A percentile compares a stretch with the other conserved stretches of the same genome.
Conservation (phyloP, 208 protist species). For the Crithidia bombi region DNA sequence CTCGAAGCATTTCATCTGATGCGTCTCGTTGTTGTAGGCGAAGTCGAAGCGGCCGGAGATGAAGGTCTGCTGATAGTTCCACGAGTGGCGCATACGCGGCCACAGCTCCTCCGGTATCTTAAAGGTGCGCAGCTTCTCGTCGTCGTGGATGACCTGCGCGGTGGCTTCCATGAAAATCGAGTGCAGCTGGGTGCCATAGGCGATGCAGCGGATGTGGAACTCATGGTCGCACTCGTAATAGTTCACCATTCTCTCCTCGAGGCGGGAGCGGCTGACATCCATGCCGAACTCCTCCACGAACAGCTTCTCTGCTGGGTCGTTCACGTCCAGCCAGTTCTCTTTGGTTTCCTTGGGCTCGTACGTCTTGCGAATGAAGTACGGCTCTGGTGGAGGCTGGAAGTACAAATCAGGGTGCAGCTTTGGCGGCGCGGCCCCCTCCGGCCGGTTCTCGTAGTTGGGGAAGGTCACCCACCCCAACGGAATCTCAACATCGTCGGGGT, state of each 20-base stretch:
- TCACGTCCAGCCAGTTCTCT: constrained; percentile 78
- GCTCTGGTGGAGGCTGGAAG: constrained; percentile 49
- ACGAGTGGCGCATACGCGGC: constrained; percentile 85
- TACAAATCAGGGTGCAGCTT: constrained; percentile 68
- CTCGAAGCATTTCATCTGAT: constrained; percentile 89
- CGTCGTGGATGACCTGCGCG: constrained; percentile 69
- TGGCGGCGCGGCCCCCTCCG: constrained; percentile 37
- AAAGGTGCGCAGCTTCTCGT: constrained; percentile 74
- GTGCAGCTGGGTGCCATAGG: constrained; percentile 77
- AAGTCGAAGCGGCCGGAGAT: constrained; percentile 93
- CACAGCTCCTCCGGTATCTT: constrained; percentile 85
- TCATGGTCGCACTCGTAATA: constrained; percentile 89
- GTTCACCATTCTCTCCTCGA: constrained; percentile 60
- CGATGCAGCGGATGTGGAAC: constrained; percentile 65
- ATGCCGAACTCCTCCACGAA: constrained; percentile 86
- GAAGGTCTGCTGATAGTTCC: constrained; percentile 66
- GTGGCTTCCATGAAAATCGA: constrained; percentile 89
- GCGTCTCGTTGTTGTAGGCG: constrained; percentile 75
- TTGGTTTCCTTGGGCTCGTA: constrained; percentile 55
- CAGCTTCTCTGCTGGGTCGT: constrained; percentile 72
- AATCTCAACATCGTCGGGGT: constrained; percentile 50
- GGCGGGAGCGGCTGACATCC: constrained; percentile 65
- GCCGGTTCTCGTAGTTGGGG: constrained; percentile 68
- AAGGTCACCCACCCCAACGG: constrained; percentile 89
- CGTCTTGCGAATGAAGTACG: constrained; percentile 58